Evolutionary conservation across 2,329 filamentous ascomycete genomes (phyloP).

Genomic region (Parafenestella ontariensis): DNA sequence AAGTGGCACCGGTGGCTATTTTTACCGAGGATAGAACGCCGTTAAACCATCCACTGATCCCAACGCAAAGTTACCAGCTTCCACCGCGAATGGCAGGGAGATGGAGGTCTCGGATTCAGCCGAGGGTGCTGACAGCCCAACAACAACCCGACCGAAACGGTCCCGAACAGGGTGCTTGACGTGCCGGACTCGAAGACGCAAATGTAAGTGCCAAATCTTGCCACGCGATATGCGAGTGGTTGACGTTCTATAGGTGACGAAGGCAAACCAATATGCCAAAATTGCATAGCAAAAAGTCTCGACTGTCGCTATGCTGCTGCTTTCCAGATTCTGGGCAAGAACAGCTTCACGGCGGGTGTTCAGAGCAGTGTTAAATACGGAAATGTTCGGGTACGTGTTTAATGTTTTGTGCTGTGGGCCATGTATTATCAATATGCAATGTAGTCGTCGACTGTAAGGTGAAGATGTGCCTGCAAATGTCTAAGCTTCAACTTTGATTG

Average conservation of each 20-base stretch:
- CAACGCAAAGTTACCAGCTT: background rate
- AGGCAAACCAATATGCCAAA: slow-evolving; percentile 57
- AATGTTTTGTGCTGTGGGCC: background rate
- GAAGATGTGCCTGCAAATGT: background rate
- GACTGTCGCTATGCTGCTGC: slow-evolving; percentile 59
- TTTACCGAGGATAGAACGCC: slow-evolving; percentile 22
- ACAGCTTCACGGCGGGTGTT: slow-evolving; percentile 52
- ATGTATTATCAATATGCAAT: background rate
- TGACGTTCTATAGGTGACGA: slow-evolving; percentile 55
- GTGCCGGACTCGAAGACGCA: slow-evolving; percentile 58
- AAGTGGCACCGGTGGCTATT: slow-evolving; percentile 18
- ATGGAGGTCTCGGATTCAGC: slow-evolving; percentile 17
- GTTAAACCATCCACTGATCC: background rate
- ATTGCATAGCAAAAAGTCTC: slow-evolving; percentile 56
- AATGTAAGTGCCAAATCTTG: slow-evolving; percentile 49
- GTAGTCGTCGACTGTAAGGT: background rate
- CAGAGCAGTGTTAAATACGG: slow-evolving; percentile 19
- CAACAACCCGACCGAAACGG: slow-evolving; percentile 17
- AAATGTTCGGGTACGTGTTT: slow-evolving; percentile 19
- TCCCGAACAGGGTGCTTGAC: slow-evolving; percentile 57
- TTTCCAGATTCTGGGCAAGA: slow-evolving; percentile 59
- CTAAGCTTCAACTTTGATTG: background rate
- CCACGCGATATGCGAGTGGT: background rate
- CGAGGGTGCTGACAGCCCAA: slow-evolving; percentile 10
- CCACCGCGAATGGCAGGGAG: background rate